A percentile compares a stretch with the other conserved stretches of the same genome.
Conservation (phyloP, 2,329 filamentous ascomycete genomes). For the Arthrinium puccinioides region DNA sequence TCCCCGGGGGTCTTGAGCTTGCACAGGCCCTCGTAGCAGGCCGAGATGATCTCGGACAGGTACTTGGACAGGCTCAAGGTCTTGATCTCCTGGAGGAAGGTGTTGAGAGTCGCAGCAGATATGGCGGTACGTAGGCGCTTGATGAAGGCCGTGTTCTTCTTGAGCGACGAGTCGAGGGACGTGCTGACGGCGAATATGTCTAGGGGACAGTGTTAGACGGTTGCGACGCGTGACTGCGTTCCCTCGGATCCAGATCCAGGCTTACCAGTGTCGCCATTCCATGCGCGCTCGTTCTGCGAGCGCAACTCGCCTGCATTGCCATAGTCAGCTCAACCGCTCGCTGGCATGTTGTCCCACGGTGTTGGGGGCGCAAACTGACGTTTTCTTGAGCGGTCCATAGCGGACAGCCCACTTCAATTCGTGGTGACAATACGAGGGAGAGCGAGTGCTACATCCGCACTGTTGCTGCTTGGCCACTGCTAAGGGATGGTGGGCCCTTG, state of each 20-base stretch:
- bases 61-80: constrained; percentile 92
- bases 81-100: constrained; percentile 84
- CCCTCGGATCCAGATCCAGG: constrained; percentile 12
- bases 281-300: constrained; percentile 78
- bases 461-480: constrained; percentile 27
- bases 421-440: constrained; percentile 15
- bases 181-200: constrained; percentile 71
- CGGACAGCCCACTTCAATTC: constrained; percentile 28
- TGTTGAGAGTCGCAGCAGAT: constrained; percentile 68
- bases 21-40: constrained; percentile 89
- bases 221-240: background rate
- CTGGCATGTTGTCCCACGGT: constrained; percentile 3
- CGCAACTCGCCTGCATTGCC: constrained; percentile 72
- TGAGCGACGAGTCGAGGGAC: constrained; percentile 87
- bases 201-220: constrained; percentile 28
- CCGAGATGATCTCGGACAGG: constrained; percentile 91
- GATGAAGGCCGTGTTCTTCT: constrained; percentile 98
- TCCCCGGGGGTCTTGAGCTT: constrained; percentile 89
- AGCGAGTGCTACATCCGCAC: constrained; percentile 41
- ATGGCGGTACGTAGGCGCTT: constrained; percentile 90
- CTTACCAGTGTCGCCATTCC: constrained; percentile 80
- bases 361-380: constrained; percentile 34
- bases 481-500: constrained; percentile 34
- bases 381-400: constrained; percentile 60
- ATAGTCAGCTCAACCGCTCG: constrained; percentile 18